phyloP scores from a whole-genome alignment of 2,329 filamentous ascomycete species.

The Hypoxylon rubiginosum region DNA sequence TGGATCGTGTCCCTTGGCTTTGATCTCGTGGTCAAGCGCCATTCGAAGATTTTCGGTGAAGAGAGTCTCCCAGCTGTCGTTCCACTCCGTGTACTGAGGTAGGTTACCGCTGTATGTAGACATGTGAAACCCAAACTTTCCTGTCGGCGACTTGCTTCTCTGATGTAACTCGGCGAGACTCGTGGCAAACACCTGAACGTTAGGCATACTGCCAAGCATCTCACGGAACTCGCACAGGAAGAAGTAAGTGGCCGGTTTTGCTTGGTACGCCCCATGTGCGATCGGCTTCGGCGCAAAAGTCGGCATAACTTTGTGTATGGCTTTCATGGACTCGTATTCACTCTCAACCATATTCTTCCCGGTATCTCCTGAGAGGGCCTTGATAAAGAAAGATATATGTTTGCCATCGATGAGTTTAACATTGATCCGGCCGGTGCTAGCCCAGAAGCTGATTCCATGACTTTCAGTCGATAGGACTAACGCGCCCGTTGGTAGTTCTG shows the following conservation, averaged over 20 bases:
- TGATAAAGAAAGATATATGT: constrained; percentile 50
- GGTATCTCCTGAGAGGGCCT: constrained; percentile 26
- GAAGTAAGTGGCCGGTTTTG: constrained; percentile 48
- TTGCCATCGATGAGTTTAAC: constrained; percentile 4
- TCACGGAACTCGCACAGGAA: constrained; percentile 55
- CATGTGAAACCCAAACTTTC: constrained; percentile 4
- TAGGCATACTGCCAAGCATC: constrained; percentile 42
- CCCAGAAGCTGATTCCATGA: neutral
- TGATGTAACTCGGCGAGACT: constrained; percentile 1
- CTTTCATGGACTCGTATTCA: constrained; percentile 56
- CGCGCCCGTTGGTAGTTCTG: neutral
- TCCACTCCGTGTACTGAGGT: neutral
- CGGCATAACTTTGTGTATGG: constrained; percentile 52
- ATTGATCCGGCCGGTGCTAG: constrained; percentile 2
- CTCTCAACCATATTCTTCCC: constrained; percentile 49
- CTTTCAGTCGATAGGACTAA: neutral
- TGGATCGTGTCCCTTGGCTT: neutral
- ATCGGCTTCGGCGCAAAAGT: constrained; percentile 55
- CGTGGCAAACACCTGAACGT: constrained; percentile 16
- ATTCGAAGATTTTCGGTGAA: constrained; percentile 6
- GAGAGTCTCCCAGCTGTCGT: constrained; percentile 5
- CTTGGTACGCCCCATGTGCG: constrained; percentile 53
- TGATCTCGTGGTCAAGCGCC: neutral
- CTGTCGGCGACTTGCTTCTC: neutral
- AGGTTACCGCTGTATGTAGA: neutral